Conservation (phyloP, 2,329 filamentous ascomycete genomes). For the Chrysosporium keratinophilum region DNA sequence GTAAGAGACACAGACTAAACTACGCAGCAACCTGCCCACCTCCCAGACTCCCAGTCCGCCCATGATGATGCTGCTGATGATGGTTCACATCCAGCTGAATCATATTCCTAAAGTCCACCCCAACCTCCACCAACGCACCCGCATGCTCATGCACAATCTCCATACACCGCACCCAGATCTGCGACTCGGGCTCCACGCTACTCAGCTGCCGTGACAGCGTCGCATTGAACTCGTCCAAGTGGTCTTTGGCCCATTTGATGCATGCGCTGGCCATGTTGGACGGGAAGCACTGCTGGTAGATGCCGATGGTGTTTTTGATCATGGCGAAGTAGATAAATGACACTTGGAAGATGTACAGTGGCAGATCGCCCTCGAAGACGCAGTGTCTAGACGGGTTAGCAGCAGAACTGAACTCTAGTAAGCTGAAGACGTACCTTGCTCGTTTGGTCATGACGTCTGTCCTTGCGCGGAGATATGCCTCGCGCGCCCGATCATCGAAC, state of each 20-base stretch:
- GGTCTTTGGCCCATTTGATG: slow-evolving; percentile 96
- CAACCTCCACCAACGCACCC: slow-evolving; percentile 68
- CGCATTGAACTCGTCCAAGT: slow-evolving; percentile 81
- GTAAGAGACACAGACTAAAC: no score
- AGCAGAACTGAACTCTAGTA: neutral
- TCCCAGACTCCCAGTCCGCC: neutral
- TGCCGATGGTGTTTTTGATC: slow-evolving; percentile 83
- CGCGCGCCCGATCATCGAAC: slow-evolving; percentile 79
- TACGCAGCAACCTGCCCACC: neutral
- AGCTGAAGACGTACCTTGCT: slow-evolving; percentile 52
- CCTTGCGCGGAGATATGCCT: slow-evolving; percentile 73
- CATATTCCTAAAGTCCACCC: slow-evolving; percentile 77
- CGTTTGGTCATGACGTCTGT: slow-evolving; percentile 69
- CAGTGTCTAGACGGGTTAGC: slow-evolving; percentile 56
- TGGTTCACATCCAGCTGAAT: slow-evolving; percentile 35
- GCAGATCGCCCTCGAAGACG: slow-evolving; percentile 87
- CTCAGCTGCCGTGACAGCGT: slow-evolving; percentile 76
- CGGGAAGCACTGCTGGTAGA: slow-evolving; percentile 80
- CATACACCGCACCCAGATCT: slow-evolving; percentile 74
- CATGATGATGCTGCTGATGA: neutral
- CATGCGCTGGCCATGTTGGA: slow-evolving; percentile 82
- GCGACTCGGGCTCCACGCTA: slow-evolving; percentile 65
- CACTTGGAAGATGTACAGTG: slow-evolving; percentile 86
- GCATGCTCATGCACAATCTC: slow-evolving; percentile 71
- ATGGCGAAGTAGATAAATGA: slow-evolving; percentile 93